Evolutionary conservation across 495 filamentous ascomycete species (phyloP).

Genomic region (Gamarada debralockiae): DNA sequence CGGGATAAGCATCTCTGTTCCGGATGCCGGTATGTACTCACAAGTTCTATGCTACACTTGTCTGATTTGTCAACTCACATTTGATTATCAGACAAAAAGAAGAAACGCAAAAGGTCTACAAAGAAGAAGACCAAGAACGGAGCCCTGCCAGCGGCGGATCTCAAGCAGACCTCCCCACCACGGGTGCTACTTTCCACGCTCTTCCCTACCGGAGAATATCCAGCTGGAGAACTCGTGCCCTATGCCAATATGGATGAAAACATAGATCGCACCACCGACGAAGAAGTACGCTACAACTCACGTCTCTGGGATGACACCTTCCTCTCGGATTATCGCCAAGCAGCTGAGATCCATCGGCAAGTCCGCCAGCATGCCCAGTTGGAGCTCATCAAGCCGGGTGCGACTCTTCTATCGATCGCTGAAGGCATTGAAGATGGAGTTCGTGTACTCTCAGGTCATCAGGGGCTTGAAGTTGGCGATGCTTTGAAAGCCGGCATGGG

Average conservation of each 20-base stretch:
- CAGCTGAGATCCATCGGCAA: constrained; percentile 52
- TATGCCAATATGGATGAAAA: constrained; percentile 77
- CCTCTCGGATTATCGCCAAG: constrained; percentile 79
- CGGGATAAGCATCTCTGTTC: constrained; percentile 1
- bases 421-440: constrained; percentile 83
- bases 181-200: constrained; percentile 69
- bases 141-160: constrained; percentile 57
- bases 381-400: constrained; percentile 69
- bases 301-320: constrained; percentile 72
- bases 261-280: constrained; percentile 71
- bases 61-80: neutral
- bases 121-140: constrained; percentile 77
- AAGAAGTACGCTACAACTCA: constrained; percentile 81
- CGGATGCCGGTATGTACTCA: constrained; percentile 7
- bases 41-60: neutral
- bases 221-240: constrained; percentile 75
- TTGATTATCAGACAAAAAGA: constrained; percentile 28
- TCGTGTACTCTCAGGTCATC: constrained; percentile 70
- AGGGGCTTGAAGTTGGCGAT: constrained; percentile 77
- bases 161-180: constrained; percentile 71
- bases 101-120: constrained; percentile 70
- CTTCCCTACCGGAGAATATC: constrained; percentile 69
- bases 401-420: constrained; percentile 78
- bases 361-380: constrained; percentile 78
- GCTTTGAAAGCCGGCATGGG: constrained; percentile 75